These are phyloP conservation scores for Telfairia occidentalis DNA, from an alignment of 331 rosid genomes.

Conservation along the genomic window DNA sequence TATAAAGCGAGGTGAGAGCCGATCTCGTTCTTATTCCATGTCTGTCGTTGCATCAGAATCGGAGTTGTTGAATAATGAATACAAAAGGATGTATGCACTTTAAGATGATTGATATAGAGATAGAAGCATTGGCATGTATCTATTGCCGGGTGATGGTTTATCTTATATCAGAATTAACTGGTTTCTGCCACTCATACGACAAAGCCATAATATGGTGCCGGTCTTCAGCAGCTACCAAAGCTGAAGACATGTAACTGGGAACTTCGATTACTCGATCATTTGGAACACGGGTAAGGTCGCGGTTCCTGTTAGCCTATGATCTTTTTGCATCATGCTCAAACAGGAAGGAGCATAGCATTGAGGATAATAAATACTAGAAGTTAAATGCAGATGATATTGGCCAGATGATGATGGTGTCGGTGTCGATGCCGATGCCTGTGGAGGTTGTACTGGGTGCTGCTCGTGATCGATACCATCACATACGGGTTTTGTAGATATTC, in stretches of 20 bases:
- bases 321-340: neutral
- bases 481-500: constrained; percentile 1
- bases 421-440: neutral
- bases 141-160: neutral
- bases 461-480: neutral
- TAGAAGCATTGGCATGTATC: neutral
- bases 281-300: neutral
- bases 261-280: neutral
- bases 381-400: neutral
- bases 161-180: neutral
- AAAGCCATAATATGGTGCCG: neutral
- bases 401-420: neutral
- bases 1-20: constrained; percentile 41
- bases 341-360: neutral
- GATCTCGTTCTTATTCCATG: constrained; percentile 50
- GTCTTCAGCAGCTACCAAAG: neutral
- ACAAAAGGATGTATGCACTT: constrained; percentile 88
- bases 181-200: neutral
- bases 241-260: neutral
- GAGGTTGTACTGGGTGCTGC: neutral
- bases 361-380: neutral
- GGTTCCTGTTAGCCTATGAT: neutral
- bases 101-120: constrained; percentile 19
- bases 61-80: constrained; percentile 73
- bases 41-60: constrained; percentile 72